These are phyloP conservation scores for Wilhelminamyces savonicus DNA, from an alignment of 805 yeast genomes.

Conservation along the genomic window DNA sequence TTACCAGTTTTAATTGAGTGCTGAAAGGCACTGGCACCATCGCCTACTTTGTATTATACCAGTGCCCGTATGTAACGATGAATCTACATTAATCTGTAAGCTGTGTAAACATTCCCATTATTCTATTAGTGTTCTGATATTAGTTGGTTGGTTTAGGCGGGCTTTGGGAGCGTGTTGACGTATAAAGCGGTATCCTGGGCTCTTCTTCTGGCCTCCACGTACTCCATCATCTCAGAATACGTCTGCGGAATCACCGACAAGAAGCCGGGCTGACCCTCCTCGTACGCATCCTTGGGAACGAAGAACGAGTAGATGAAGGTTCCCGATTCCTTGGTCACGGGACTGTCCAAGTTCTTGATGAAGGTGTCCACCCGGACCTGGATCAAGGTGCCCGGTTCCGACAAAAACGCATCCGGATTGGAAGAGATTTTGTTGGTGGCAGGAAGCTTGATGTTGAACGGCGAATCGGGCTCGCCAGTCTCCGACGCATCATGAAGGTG, in stretches of 20 bases:
- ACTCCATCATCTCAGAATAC: conserved; percentile 88
- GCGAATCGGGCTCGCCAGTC: conserved; percentile 20
- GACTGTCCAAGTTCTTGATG: conserved; percentile 62
- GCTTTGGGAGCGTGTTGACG: conserved; percentile 37
- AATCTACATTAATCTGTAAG: no score
- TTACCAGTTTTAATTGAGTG: no score
- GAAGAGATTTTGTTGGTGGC: conserved; percentile 50
- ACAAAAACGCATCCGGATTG: conserved; percentile 52
- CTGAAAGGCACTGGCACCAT: no score
- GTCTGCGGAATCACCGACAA: conserved; percentile 80
- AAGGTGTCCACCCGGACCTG: conserved; percentile 86
- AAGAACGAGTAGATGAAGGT: conserved; percentile 85
- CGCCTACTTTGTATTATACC: no score
- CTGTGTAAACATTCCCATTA: no score
- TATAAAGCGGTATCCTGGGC: conserved; percentile 75
- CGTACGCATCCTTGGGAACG: conserved; percentile 55
- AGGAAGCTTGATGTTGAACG: conserved; percentile 48
- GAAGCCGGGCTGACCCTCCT: conserved; percentile 46
- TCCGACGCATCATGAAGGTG: conserved; percentile 44
- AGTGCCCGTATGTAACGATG: no score
- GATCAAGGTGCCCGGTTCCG: conserved; percentile 77
- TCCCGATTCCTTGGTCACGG: conserved; percentile 66
- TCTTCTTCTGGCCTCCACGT: conserved; percentile 84
- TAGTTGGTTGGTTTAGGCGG: no score
- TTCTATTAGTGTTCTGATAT: no score